These are phyloP conservation scores for Eurotiales sp. DNA, from an alignment of 2,329 filamentous ascomycete species.

Conservation along the genomic window DNA sequence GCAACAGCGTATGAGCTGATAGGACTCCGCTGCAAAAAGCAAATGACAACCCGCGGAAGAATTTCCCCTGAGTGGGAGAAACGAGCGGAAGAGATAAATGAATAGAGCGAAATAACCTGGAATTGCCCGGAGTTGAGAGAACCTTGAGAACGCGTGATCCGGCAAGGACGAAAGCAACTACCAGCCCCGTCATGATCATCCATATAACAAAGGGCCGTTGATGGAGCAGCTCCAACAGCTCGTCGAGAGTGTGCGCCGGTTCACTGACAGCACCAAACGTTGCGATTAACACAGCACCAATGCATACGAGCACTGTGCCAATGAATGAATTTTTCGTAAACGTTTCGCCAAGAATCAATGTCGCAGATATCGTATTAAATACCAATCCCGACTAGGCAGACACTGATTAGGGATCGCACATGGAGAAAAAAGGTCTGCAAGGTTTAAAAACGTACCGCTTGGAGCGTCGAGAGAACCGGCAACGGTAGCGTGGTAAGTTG, in stretches of 20 bases:
- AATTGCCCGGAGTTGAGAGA: constrained; percentile 30
- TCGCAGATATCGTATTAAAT: constrained; percentile 98
- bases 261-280: constrained; percentile 92
- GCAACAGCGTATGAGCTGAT: constrained; percentile 85
- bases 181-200: constrained; percentile 75
- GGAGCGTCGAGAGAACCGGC: constrained; percentile 88
- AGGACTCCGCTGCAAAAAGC: constrained; percentile 88
- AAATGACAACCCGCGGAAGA: constrained; percentile 79
- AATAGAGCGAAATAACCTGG: constrained; percentile 39
- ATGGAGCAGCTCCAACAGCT: constrained; percentile 72
- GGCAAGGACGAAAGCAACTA: constrained; percentile 67
- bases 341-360: constrained; percentile 83
- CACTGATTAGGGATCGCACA: constrained; percentile 1
- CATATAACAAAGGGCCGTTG: constrained; percentile 76
- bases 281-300: constrained; percentile 85
- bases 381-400: constrained; percentile 70
- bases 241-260: constrained; percentile 80
- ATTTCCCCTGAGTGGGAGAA: constrained; percentile 62
- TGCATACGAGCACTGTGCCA: constrained; percentile 82
- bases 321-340: constrained; percentile 92
- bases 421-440: not conserved
- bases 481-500: constrained; percentile 95
- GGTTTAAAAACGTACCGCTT: constrained; percentile 58
- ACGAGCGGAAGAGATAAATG: constrained; percentile 38
- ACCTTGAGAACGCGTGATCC: constrained; percentile 48